Conservation (phyloP, 805 yeast species). For the Wickerhamiella occidentalis region DNA sequence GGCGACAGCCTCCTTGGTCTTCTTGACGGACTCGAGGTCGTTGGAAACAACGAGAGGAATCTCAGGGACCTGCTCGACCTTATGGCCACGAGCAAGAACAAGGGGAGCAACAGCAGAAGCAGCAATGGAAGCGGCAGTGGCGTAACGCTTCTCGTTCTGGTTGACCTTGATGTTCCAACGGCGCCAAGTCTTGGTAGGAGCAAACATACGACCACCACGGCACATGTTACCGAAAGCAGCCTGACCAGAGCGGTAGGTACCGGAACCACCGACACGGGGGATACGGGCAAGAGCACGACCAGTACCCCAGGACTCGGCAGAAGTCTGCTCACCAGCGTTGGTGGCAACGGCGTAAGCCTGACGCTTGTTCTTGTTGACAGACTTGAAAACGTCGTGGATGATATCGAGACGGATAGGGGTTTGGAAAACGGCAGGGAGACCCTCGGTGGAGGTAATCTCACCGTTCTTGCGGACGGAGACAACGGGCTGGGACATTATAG, state of each 20-base stretch:
- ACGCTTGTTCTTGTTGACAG: conserved; percentile 99
- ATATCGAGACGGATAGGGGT: conserved; percentile 99
- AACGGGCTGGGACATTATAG: conserved; percentile 64
- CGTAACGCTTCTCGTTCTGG: conserved; percentile 99
- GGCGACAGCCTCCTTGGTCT: conserved; percentile 99
- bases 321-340: conserved; percentile 99
- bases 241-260: conserved; percentile 99
- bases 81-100: conserved; percentile 99
- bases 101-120: conserved; percentile 97
- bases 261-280: conserved; percentile 99
- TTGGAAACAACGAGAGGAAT: conserved; percentile 93
- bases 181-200: conserved; percentile 99
- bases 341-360: conserved; percentile 99
- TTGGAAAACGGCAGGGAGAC: conserved; percentile 97
- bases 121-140: conserved; percentile 99
- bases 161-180: conserved; percentile 99
- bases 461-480: conserved; percentile 92
- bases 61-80: conserved; percentile 95
- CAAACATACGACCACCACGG: conserved; percentile 99
- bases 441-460: conserved; percentile 68
- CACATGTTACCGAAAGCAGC: conserved; percentile 99
- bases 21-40: conserved; percentile 82
- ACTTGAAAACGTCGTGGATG: conserved; percentile 97
- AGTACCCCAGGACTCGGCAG: conserved; percentile 99
- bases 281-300: conserved; percentile 99